A percentile compares a stretch with the other conserved stretches of the same genome.
Evolutionary conservation across 192 early-diverging fungal species (phyloP).

Genomic region (Spizellomyces sp.): DNA sequence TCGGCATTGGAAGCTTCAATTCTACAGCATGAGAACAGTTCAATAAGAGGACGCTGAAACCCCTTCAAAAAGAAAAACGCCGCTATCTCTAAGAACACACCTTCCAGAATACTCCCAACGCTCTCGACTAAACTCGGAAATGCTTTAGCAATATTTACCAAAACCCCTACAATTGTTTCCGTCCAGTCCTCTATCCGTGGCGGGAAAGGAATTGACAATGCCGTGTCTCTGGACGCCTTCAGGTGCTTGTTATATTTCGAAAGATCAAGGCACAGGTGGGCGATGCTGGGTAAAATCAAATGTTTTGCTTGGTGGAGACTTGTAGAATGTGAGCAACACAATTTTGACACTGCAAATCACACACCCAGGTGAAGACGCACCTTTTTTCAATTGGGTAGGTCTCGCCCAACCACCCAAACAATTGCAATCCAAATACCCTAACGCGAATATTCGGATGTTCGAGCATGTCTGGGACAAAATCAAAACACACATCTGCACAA

Average conservation of each 20-base stretch:
- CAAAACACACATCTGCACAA: slow-evolving; percentile 43
- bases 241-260: slow-evolving; percentile 3
- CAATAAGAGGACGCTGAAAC: too few relatives aligned
- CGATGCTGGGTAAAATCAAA: slow-evolving; percentile 3
- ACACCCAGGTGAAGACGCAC: slow-evolving; percentile 32
- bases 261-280: background rate
- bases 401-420: slow-evolving; percentile 46
- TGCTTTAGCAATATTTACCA: slow-evolving; percentile 10
- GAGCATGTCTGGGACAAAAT: slow-evolving; percentile 40
- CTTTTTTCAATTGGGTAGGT: slow-evolving; percentile 57
- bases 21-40: too few relatives aligned
- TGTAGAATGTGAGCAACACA: background rate
- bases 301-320: slow-evolving; percentile 1
- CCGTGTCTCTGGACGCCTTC: background rate
- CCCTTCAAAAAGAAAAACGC: too few relatives aligned
- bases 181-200: background rate
- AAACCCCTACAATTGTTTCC: background rate
- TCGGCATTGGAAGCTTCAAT: too few relatives aligned
- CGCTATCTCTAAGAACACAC: background rate
- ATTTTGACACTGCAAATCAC: background rate
- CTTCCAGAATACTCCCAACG: slow-evolving; percentile 3
- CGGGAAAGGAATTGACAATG: background rate
- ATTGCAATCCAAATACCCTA: slow-evolving; percentile 53
- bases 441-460: slow-evolving; percentile 43
- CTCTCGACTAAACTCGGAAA: slow-evolving; percentile 13